Evolutionary conservation across 2,329 filamentous ascomycete genomes (phyloP).

Genomic region (Exophiala xenobiotica): DNA sequence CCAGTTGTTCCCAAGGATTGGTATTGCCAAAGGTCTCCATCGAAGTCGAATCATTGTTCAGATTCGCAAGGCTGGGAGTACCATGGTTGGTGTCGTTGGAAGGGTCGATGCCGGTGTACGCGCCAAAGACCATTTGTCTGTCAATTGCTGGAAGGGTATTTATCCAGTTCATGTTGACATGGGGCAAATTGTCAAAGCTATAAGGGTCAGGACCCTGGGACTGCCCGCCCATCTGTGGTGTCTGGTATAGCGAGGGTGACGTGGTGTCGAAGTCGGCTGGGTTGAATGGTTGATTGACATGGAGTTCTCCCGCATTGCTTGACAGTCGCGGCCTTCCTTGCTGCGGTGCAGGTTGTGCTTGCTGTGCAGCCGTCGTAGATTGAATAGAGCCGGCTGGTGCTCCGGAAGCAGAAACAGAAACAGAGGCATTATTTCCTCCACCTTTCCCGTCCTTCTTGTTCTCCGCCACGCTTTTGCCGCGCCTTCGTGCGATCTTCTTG

Average conservation of each 20-base stretch:
- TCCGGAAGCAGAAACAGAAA: not conserved
- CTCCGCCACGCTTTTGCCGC: conserved; percentile 38
- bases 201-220: conserved; percentile 27
- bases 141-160: conserved; percentile 65
- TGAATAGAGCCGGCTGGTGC: not conserved
- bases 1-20: conserved; percentile 27
- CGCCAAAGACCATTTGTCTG: conserved; percentile 72
- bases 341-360: conserved; percentile 9
- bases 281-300: conserved; percentile 28
- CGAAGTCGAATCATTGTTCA: conserved; percentile 31
- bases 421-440: conserved; percentile 8
- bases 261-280: conserved; percentile 28
- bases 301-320: conserved; percentile 5
- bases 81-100: conserved; percentile 25
- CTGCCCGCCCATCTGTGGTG: conserved; percentile 16
- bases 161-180: conserved; percentile 41
- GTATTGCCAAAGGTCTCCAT: conserved; percentile 31
- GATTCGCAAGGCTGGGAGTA: conserved; percentile 35
- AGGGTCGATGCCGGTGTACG: conserved; percentile 60
- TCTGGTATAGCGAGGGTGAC: conserved; percentile 26
- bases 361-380: conserved; percentile 1
- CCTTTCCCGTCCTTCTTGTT: conserved; percentile 31
- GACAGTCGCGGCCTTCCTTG: conserved; percentile 8
- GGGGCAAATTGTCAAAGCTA: conserved; percentile 35
- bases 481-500: conserved; percentile 44